Conservation (phyloP, 2,329 filamentous ascomycete species). For the Colletotrichum musicola region DNA sequence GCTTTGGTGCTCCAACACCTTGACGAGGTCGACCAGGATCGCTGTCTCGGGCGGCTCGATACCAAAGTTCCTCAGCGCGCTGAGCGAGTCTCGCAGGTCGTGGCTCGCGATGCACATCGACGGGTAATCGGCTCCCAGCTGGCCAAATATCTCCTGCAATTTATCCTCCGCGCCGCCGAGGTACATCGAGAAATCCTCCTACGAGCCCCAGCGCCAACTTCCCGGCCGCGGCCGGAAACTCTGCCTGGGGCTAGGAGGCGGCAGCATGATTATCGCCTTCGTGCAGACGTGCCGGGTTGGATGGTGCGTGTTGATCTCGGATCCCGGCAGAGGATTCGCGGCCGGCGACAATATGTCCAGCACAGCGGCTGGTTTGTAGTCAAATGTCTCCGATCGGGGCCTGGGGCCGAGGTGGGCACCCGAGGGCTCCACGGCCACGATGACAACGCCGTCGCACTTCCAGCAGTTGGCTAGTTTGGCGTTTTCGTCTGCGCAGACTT, state of each 20-base stretch:
- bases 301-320: neutral
- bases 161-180: neutral
- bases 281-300: neutral
- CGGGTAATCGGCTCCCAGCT: neutral
- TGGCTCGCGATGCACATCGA: conserved; percentile 11
- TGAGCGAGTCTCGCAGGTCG: conserved; percentile 4
- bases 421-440: neutral
- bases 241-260: neutral
- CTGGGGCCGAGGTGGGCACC: neutral
- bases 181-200: neutral
- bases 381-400: neutral
- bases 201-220: neutral
- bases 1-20: conserved; percentile 4
- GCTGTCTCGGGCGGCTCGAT: neutral
- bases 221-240: neutral
- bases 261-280: neutral
- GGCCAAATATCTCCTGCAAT: neutral
- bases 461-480: conserved; percentile 16
- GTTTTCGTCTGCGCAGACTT: conserved; percentile 21
- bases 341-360: neutral
- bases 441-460: neutral
- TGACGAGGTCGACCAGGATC: neutral
- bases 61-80: neutral
- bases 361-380: neutral
- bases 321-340: neutral